Conservation (phyloP, 2,329 filamentous ascomycete genomes). For the Zymoseptoria ardabiliae region DNA sequence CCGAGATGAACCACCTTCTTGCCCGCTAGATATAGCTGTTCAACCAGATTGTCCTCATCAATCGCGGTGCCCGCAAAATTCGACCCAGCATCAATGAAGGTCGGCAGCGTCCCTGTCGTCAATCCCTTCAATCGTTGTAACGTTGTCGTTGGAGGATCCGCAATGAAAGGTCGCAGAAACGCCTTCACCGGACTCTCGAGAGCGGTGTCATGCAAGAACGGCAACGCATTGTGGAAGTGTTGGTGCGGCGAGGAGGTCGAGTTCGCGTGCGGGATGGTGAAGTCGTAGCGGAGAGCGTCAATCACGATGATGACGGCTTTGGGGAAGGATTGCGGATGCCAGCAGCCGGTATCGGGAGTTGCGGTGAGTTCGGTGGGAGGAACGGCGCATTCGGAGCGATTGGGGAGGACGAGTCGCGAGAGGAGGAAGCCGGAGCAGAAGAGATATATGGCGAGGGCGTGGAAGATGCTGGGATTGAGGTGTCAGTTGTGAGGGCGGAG, state of each 20-base stretch:
- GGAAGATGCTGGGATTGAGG: constrained; percentile 50
- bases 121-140: constrained; percentile 87
- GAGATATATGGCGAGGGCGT: constrained; percentile 74
- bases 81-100: constrained; percentile 86
- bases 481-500: constrained; percentile 5
- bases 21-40: constrained; percentile 55
- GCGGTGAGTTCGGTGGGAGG: constrained; percentile 50
- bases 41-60: constrained; percentile 77
- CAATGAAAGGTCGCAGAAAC: constrained; percentile 89
- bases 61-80: constrained; percentile 95
- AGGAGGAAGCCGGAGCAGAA: constrained; percentile 94
- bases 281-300: constrained; percentile 93
- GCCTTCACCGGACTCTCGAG: constrained; percentile 68
- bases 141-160: constrained; percentile 90
- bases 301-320: constrained; percentile 86
- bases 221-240: constrained; percentile 80
- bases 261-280: constrained; percentile 67
- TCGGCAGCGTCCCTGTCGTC: constrained; percentile 90
- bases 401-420: constrained; percentile 71
- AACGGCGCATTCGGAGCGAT: constrained; percentile 68
- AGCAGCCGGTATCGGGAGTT: constrained; percentile 63
- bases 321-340: constrained; percentile 90
- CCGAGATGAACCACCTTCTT: constrained; percentile 86
- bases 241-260: constrained; percentile 43
- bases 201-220: constrained; percentile 78